Percentiles rank a stretch among this genome's conserved stretches.
These are phyloP conservation scores for Breviolum minutum DNA, from an alignment of 73 alveolate species.

Conservation along the genomic window DNA sequence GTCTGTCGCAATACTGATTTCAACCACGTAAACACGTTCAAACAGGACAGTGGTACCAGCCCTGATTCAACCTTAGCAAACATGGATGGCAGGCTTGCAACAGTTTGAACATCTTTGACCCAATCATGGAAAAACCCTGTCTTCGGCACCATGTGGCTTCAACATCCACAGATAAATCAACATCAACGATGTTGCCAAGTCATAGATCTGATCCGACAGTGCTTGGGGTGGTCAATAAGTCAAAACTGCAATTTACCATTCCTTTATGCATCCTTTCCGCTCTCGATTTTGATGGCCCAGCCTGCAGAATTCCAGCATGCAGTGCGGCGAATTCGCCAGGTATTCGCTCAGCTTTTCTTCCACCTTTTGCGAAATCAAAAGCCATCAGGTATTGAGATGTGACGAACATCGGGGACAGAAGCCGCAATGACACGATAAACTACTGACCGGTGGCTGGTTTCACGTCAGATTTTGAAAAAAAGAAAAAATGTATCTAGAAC, in stretches of 20 bases:
- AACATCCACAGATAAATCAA: not conserved
- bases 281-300: not conserved
- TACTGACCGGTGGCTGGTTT: no score
- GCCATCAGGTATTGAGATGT: no score
- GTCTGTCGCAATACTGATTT: no score
- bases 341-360: constrained; percentile 60
- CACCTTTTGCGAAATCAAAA: not conserved
- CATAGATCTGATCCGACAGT: no score
- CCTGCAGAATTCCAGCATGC: constrained; percentile 91
- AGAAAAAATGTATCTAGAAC: no score
- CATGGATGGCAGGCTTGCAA: not conserved
- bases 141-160: not conserved
- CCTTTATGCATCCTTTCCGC: no score
- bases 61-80: constrained; percentile 75
- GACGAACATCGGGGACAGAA: no score
- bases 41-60: constrained; percentile 66
- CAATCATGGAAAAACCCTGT: not conserved
- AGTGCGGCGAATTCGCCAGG: constrained; percentile 58
- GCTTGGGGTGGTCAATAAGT: not conserved
- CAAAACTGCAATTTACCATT: not conserved
- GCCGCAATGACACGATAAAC: not conserved
- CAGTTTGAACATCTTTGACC: not conserved
- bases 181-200: no score
- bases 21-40: not conserved
- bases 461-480: no score